Percentiles rank a stretch among this genome's conserved stretches.
phyloP scores from a whole-genome alignment of 164 flowering plant genomes.

The Liquidambar formosana region DNA sequence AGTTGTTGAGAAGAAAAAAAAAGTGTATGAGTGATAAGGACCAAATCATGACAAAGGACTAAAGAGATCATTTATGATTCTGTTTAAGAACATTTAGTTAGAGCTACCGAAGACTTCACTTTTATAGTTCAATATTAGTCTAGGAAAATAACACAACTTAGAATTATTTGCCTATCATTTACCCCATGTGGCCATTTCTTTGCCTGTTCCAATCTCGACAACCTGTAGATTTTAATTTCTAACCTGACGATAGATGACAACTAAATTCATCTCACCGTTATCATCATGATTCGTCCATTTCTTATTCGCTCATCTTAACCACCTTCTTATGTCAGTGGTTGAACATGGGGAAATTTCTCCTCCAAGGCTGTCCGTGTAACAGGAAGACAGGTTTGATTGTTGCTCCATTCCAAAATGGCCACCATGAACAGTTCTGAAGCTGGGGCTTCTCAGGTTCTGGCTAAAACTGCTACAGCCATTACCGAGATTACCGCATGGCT shows the following conservation, averaged over 20 bases:
- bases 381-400: conserved; percentile 4
- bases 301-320: conserved; percentile 13
- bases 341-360: conserved; percentile 28
- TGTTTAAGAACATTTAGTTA: too few species aligned
- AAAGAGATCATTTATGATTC: too few species aligned
- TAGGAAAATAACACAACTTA: background rate
- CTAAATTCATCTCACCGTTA: too few species aligned
- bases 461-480: conserved; percentile 6
- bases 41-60: too few species aligned
- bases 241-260: background rate
- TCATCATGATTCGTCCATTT: too few species aligned
- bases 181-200: background rate
- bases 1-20: too few species aligned
- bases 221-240: background rate
- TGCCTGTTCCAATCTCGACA: background rate
- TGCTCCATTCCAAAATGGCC: conserved; percentile 16
- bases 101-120: too few species aligned
- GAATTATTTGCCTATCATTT: background rate
- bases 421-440: conserved; percentile 18
- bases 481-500: background rate
- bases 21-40: too few species aligned
- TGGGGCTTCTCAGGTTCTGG: conserved; percentile 31
- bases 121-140: too few species aligned
- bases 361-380: conserved; percentile 13
- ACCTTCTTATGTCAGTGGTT: conserved; percentile 18